These are phyloP conservation scores for Phytophthora quininea DNA, from an alignment of 352 stramenopile genomes.

Conservation along the genomic window DNA sequence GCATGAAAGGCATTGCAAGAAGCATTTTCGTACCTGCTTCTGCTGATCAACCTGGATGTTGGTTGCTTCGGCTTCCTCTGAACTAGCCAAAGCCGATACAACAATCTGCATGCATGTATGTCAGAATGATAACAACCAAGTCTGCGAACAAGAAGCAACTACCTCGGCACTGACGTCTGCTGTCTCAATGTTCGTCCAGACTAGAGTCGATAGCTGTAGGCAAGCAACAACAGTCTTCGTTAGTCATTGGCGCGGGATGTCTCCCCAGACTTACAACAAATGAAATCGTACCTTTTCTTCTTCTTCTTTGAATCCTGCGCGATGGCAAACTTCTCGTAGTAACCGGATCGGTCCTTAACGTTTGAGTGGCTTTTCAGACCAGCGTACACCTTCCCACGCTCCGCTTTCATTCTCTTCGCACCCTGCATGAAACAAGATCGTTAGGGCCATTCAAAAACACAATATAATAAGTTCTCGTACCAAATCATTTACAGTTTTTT, in stretches of 20 bases:
- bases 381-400: conserved; percentile 62
- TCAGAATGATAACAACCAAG: background rate
- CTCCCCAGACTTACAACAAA: too few species aligned
- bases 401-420: conserved; percentile 55
- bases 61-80: conserved; percentile 54
- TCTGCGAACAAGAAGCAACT: background rate
- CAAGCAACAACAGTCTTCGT: too few species aligned
- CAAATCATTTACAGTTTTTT: conserved; percentile 23
- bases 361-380: conserved; percentile 58
- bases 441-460: background rate
- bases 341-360: conserved; percentile 40
- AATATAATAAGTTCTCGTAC: conserved; percentile 11
- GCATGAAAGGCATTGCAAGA: too few species aligned
- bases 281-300: conserved; percentile 58
- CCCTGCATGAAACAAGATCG: conserved; percentile 32
- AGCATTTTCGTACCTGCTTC: conserved; percentile 52
- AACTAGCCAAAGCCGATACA: conserved; percentile 57
- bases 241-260: too few species aligned
- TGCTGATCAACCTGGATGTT: conserved; percentile 70
- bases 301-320: conserved; percentile 59
- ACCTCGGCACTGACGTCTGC: conserved; percentile 72
- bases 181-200: conserved; percentile 69
- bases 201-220: conserved; percentile 53
- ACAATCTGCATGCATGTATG: conserved; percentile 38
- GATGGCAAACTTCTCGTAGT: conserved; percentile 77